Percentiles rank a stretch among this genome's conserved stretches.
Evolutionary conservation across 192 early-diverging fungal genomes (phyloP).

Genomic region (Mortierella hygrophila): DNA sequence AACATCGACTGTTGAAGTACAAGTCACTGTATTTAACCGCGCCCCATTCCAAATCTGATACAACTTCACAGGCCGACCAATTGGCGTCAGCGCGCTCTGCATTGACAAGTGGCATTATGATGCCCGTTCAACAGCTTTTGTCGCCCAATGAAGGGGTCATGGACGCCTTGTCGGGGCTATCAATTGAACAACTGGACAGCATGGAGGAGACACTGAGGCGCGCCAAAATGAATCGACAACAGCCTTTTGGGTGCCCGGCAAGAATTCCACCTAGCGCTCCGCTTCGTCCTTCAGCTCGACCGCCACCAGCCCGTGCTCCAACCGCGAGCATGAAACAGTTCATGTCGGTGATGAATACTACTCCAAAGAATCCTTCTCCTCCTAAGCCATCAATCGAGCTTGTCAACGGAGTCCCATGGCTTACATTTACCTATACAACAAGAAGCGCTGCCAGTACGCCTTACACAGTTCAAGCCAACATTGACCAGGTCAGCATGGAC

Average conservation of each 20-base stretch:
- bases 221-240: neutral
- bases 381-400: constrained; percentile 48
- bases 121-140: constrained; percentile 13
- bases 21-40: neutral
- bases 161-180: neutral
- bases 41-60: neutral
- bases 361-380: constrained; percentile 16
- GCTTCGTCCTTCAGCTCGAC: neutral
- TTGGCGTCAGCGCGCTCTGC: neutral
- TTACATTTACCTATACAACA: constrained; percentile 75
- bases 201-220: constrained; percentile 9
- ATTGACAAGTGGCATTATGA: neutral
- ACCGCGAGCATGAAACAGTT: neutral
- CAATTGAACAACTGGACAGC: neutral
- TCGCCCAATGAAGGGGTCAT: constrained; percentile 1
- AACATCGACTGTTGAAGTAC: neutral
- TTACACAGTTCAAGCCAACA: constrained; percentile 80
- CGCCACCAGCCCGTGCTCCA: neutral
- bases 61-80: neutral
- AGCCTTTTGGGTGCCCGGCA: neutral
- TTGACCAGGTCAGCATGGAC: constrained; percentile 67
- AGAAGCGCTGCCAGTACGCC: constrained; percentile 69
- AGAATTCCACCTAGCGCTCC: neutral
- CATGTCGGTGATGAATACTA: constrained; percentile 12
- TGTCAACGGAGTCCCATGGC: constrained; percentile 72